Evolutionary conservation across 208 protist genomes (phyloP), one percentile per base, ranked within the genome.

Genomic region (Kentomonas sorsogonicus): DNA sequence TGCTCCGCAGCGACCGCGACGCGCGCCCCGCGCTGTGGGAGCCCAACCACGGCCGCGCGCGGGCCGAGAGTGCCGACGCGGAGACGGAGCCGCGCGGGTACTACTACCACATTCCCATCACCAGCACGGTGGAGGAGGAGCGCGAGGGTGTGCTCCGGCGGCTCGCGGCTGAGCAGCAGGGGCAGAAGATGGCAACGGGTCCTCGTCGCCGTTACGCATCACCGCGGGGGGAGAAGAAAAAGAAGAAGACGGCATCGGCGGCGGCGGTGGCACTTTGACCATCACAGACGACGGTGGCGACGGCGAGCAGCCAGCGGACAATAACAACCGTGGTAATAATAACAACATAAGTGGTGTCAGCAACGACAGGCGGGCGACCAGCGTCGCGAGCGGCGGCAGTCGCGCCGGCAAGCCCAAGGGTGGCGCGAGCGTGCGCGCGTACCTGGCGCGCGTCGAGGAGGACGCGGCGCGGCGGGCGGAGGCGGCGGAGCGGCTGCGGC

Each of bases 381-480:
- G n/a, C n/a, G n/a, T n/a, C n/a, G n/a, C n/a, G n/a, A n/a, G n/a
- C n/a, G n/a, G n/a, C n/a, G n/a, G 22, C 38, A 38, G 16, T 16
- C 1, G 16, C 0, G 0, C 13, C 50, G 23, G 22, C 34, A 13
- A 16, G 23, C 5, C 30, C 57, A 54, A 25, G 38, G 55, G 26
- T 57, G 27, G n/a, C 31, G 51, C 3, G 60, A 63, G 15, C 5
- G 46, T 73, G 53, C 38, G 36, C n/a, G 48, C 52, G 44, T 75
- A 76, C 29, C 48, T 78, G 47, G 48, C 47, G 9, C 58, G 74
- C 25, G 56, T 79, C 13, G 70, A 60, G 54, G 52, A 77, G 50
- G 77, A 79, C 33, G 36, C 72, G 36, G 39, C 69, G 52, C 74
- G 70, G 4, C 74, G 74, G 9, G 56, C 63, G 44, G n/a, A 63